Evolutionary conservation across 805 yeast species (phyloP), one percentile per base, ranked within the genome.

Genomic region (Millerozyma miso): DNA sequence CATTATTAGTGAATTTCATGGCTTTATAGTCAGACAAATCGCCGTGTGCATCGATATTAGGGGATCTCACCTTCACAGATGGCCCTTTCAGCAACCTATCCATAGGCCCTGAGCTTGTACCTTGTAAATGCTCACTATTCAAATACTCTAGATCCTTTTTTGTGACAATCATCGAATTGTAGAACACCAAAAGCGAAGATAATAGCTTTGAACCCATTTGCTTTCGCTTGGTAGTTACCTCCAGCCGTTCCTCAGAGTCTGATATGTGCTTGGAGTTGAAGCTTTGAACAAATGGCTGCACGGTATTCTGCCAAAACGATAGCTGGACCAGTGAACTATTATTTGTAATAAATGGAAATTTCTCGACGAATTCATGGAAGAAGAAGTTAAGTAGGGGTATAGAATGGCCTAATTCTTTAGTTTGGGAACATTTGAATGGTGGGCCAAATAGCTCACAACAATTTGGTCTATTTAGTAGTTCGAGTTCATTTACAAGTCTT

Each of bases 241-340:
- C 88, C 13, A 81, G 83, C 26, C 97, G 69, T 51, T 88, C 96
- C 34, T 78, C 77, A 19, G 90, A 76, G 44, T 81, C 77, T 48
- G 89, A 81, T 39, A 91, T 79, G 35, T 80, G 78, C 58, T 87
- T 80, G 16, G 73, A 65, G 60, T 86, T 83, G 65, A 93, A 82
- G 42, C 83, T 77, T 56, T 89, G 95, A 55, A 84, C 77, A 55
- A 90, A 88, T 19, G 82, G 81, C 62, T 90, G 97, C 0, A 89
- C 81, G 38, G 83, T 82, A 37, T 68, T 71, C 39, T 79, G 78
- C 97, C 97, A 91, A 55, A 91, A 87, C 39, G 45, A 45, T 13
- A 26, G 16, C 51, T 79, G 79, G 35, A 76, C 74, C 35, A 77
- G 73, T 33, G 73, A 64, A 0, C 71, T 52, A 39, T 69, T 64